Conservation (phyloP, 1,139 yeast genomes). For the Blastobotrys persicus region DNA sequence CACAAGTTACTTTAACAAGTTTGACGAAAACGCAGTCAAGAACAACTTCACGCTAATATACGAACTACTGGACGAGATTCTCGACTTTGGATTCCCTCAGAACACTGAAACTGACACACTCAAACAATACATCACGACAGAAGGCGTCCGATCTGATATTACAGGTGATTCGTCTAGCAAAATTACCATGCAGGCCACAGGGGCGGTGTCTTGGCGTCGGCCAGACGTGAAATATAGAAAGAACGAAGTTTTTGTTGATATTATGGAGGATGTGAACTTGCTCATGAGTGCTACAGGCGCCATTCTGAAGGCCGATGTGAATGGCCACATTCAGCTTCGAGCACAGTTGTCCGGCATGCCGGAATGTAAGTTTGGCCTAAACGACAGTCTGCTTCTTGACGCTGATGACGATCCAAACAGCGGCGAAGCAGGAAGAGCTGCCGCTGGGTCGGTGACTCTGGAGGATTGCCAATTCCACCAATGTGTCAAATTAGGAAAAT, state of each 20-base stretch:
- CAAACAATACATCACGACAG: conserved; percentile 41
- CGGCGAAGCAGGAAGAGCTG: conserved; percentile 34
- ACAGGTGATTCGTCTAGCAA: conserved; percentile 31
- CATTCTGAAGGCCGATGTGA: conserved; percentile 67
- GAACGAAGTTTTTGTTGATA: conserved; percentile 76
- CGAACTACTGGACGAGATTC: conserved; percentile 72
- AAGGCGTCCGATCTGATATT: conserved; percentile 27
- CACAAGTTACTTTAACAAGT: conserved; percentile 38
- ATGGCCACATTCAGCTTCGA: conserved; percentile 71
- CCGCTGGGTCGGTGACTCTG: conserved; percentile 53
- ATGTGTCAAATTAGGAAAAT: conserved; percentile 70
- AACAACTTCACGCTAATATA: conserved; percentile 66
- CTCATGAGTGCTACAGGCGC: conserved; percentile 52
- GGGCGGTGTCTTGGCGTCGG: conserved; percentile 65
- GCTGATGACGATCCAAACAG: conserved; percentile 24
- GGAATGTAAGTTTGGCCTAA: conserved; percentile 63
- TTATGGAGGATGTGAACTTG: conserved; percentile 70
- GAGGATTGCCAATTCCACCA: conserved; percentile 89
- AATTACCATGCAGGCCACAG: conserved; percentile 42
- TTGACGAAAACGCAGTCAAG: conserved; percentile 49
- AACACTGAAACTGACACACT: conserved; percentile 58
- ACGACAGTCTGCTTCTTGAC: conserved; percentile 42
- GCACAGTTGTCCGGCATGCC: conserved; percentile 79
- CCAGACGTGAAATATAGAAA: conserved; percentile 73
- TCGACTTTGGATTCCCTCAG: conserved; percentile 82